Evolutionary conservation across 2,329 filamentous ascomycete genomes (phyloP), one percentile per base, ranked within the genome.

Genomic region (Boeremia exigua): DNA sequence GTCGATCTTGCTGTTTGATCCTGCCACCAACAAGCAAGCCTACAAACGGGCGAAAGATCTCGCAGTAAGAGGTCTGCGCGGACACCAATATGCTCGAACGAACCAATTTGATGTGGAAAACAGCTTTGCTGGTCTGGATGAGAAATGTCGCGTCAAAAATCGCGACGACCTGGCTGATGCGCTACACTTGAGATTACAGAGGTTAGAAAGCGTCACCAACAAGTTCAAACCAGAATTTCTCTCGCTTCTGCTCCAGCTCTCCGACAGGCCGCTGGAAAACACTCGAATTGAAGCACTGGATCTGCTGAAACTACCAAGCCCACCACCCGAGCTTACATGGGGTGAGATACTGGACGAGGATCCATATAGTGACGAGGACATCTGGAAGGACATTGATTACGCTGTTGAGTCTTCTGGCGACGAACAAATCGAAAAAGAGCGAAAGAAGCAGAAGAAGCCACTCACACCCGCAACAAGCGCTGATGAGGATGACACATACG

Each of bases 111-210:
- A 79, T n/a, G 73, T 82, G 28, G 70, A 73, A 37, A 62, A 74
- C 2, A 74, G 64, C 32, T 70, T 76, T 15, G 65, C 73, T 19
- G 80, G 80, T 1, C 80, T 97, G 2, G 88, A 93, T 63, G 95
- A 98, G 77, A 92, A 94, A 65, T 95, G 97, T 66, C 84, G 87
- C 29, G 83, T 98, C 49, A 82, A 91, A 43, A 88, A 90, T 68
- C 86, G 90, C 59, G 93, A 97, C 66, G 86, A 86, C 34, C 79
- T 97, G 25, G 91, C 92, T 11, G 87, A 93, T 70, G 87, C 86
- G 6, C 77, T 92, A 32, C 78, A 80, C 34, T 69, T 72, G 38
- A 82, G 89, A 32, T 74, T 92, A 12, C 77, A 82, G 34, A 84
- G 87, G 56, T 75, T 96, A 17, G 78, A 82, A 10, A 69, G 76